Conservation (phyloP, 1,284 basidiomycete genomes). For the Ustilago trichophora region DNA sequence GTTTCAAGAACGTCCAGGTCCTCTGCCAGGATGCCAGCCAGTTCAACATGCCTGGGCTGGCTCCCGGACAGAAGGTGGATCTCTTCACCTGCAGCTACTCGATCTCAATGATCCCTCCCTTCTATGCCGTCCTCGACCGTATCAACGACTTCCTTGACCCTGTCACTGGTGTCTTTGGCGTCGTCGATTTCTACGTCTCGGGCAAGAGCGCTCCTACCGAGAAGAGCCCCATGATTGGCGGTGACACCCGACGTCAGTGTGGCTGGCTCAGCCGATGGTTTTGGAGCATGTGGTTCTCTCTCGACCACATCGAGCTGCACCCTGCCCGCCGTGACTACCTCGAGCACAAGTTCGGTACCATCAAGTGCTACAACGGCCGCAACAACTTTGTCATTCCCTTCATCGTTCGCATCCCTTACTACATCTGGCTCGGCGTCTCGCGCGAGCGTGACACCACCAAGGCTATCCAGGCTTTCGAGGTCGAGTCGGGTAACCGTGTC, state of each 20-base stretch:
- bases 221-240: conserved; percentile 72
- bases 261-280: conserved; percentile 81
- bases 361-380: conserved; percentile 75
- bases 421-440: conserved; percentile 81
- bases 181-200: conserved; percentile 83
- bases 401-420: conserved; percentile 76
- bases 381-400: conserved; percentile 78
- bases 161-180: conserved; percentile 75
- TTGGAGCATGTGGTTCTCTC: conserved; percentile 74
- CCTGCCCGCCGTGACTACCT: conserved; percentile 75
- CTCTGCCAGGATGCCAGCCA: conserved; percentile 79
- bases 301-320: conserved; percentile 79
- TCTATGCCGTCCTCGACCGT: conserved; percentile 76
- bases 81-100: conserved; percentile 66
- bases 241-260: conserved; percentile 76
- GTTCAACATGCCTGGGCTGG: conserved; percentile 74
- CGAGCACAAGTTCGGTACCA: conserved; percentile 81
- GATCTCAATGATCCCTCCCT: conserved; percentile 73
- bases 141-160: conserved; percentile 77
- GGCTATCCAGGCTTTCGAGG: conserved; percentile 75
- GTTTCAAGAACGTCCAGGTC: conserved; percentile 79
- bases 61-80: conserved; percentile 57
- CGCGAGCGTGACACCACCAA: conserved; percentile 74
- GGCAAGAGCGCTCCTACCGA: conserved; percentile 73
- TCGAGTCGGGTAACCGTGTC: conserved; percentile 74